These are phyloP conservation scores for Yarrowia divulgata DNA, from an alignment of 805 yeast genomes.

Conservation along the genomic window DNA sequence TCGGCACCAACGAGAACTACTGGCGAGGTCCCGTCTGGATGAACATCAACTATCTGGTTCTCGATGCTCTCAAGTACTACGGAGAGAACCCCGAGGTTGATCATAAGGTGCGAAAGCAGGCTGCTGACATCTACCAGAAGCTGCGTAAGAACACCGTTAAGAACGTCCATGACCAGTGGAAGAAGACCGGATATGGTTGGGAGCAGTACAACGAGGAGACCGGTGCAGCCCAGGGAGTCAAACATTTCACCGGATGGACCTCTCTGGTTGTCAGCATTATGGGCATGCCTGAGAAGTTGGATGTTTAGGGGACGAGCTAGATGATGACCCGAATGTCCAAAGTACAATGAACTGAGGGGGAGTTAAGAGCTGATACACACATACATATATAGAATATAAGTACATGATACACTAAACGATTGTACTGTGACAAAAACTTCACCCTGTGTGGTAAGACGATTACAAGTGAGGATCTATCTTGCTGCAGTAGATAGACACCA, in stretches of 20 bases:
- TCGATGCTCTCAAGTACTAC: constrained; percentile 74
- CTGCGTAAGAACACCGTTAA: constrained; percentile 72
- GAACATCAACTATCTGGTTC: constrained; percentile 81
- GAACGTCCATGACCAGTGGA: constrained; percentile 75
- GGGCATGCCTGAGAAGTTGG: constrained; percentile 70
- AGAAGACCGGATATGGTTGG: constrained; percentile 80
- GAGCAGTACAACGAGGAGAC: constrained; percentile 84
- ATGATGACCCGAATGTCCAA: no score
- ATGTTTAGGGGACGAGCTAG: neutral
- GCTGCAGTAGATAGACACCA: no score
- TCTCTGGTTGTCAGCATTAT: constrained; percentile 79
- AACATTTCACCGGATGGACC: constrained; percentile 95
- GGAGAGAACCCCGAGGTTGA: constrained; percentile 48
- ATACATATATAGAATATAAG: constrained; percentile 6
- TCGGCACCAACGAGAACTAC: constrained; percentile 84
- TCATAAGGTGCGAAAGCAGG: constrained; percentile 52
- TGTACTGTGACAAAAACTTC: no score
- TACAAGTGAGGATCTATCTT: no score
- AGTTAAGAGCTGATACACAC: neutral
- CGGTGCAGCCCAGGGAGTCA: constrained; percentile 81
- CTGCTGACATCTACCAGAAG: constrained; percentile 60
- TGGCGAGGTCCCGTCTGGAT: constrained; percentile 98
- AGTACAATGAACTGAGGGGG: no score
- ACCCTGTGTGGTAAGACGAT: no score
- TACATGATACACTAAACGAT: neutral